Conservation (phyloP, 1,284 basidiomycete species). For the Pseudozyma tsukubaensis region DNA sequence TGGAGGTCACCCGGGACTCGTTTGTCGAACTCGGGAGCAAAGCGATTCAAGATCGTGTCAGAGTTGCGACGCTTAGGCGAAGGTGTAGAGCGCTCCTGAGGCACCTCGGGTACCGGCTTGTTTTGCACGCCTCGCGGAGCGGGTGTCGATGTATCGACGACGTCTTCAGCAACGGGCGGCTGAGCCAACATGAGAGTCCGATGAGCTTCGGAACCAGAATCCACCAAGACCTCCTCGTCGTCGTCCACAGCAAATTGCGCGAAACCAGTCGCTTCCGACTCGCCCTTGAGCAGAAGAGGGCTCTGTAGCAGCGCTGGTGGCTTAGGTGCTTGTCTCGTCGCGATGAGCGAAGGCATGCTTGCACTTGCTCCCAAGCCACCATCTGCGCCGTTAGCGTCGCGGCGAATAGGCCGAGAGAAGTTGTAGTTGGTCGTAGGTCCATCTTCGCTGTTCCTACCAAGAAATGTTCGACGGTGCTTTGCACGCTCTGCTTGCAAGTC, state of each 20-base stretch:
- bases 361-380: slow-evolving; percentile 6
- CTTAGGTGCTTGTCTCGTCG: slow-evolving; percentile 12
- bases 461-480: slow-evolving; percentile 29
- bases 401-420: slow-evolving; percentile 39
- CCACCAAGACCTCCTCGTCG: slow-evolving; percentile 25
- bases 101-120: slow-evolving; percentile 21
- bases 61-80: slow-evolving; percentile 38
- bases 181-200: slow-evolving; percentile 5
- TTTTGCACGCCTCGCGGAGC: slow-evolving; percentile 7
- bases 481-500: slow-evolving; percentile 19
- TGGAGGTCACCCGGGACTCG: slow-evolving; percentile 41
- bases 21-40: slow-evolving; percentile 26
- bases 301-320: slow-evolving; percentile 25
- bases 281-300: slow-evolving; percentile 38
- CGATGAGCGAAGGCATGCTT: slow-evolving; percentile 24
- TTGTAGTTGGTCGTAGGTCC: slow-evolving; percentile 20
- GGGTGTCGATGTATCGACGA: background rate
- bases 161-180: too few relatives aligned
- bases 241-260: slow-evolving; percentile 28
- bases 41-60: slow-evolving; percentile 24
- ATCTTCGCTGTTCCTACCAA: slow-evolving; percentile 20
- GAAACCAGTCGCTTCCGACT: slow-evolving; percentile 24
- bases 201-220: slow-evolving; percentile 25
- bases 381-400: slow-evolving; percentile 4
- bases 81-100: background rate